Percentiles rank a stretch among this genome's conserved stretches.
These are phyloP conservation scores for Saturnispora diversa DNA, from an alignment of 805 yeast genomes.

Conservation along the genomic window DNA sequence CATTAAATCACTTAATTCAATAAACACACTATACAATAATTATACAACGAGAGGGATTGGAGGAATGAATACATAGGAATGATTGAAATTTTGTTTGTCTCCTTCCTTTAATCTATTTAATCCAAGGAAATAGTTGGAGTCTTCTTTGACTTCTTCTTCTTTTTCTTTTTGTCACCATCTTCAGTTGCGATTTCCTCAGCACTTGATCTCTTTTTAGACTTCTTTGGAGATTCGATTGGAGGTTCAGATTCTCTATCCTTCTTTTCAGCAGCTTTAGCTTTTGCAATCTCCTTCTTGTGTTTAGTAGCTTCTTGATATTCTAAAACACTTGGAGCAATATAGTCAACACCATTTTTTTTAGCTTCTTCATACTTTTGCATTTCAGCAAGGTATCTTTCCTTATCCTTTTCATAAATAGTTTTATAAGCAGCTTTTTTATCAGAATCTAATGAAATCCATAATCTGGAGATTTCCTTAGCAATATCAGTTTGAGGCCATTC, in stretches of 20 bases:
- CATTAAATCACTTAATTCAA: too few relatives aligned
- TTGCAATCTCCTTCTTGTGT: conserved; percentile 7
- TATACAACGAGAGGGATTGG: too few relatives aligned
- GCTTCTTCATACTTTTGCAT: conserved; percentile 25
- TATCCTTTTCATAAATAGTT: conserved; percentile 43
- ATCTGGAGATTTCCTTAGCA: conserved; percentile 67
- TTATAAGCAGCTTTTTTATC: conserved; percentile 68
- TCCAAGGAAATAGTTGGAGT: conserved; percentile 2
- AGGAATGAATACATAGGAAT: too few relatives aligned
- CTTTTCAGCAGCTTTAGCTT: conserved; percentile 5
- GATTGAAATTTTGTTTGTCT: too few relatives aligned
- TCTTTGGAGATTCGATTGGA: background rate
- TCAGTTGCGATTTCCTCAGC: conserved; percentile 3
- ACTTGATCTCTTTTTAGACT: conserved; percentile 2
- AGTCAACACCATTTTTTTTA: conserved; percentile 24
- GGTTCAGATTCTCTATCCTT: conserved; percentile 1
- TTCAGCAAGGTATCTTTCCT: conserved; percentile 29
- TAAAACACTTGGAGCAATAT: conserved; percentile 22
- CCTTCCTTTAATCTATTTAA: too few relatives aligned
- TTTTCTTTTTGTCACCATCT: conserved; percentile 20
- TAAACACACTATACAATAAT: conserved; percentile 1
- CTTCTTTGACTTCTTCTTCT: conserved; percentile 43
- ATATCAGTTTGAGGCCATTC: conserved; percentile 68
- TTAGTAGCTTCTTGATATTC: conserved; percentile 7
- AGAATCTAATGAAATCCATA: conserved; percentile 70